Percentiles rank a stretch among this genome's conserved stretches.
phyloP scores from a whole-genome alignment of 2,329 filamentous ascomycete genomes.

The Aureobasidium sp. region DNA sequence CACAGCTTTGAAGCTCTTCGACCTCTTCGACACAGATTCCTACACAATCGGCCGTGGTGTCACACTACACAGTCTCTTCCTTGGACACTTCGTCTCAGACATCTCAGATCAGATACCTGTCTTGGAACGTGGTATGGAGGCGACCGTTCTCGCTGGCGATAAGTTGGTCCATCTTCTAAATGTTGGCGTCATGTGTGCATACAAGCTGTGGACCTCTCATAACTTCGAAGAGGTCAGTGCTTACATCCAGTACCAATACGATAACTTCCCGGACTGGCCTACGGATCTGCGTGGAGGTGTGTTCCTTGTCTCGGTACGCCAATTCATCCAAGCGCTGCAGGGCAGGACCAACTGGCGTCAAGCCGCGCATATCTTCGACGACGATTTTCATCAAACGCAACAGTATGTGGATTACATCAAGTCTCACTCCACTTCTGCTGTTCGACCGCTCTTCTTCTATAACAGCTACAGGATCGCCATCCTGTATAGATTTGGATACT shows the following conservation, averaged over 20 bases:
- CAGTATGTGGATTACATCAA: slow-evolving; percentile 47
- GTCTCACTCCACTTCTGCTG: slow-evolving; percentile 47
- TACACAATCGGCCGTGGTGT: slow-evolving; percentile 61
- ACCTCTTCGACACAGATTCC: slow-evolving; percentile 51
- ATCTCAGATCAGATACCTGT: slow-evolving; percentile 50
- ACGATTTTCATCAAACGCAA: slow-evolving; percentile 55
- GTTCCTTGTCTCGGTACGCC: slow-evolving; percentile 57
- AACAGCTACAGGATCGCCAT: slow-evolving; percentile 44
- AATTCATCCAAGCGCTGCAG: slow-evolving; percentile 61
- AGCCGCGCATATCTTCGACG: slow-evolving; percentile 53
- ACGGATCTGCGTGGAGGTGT: slow-evolving; percentile 63
- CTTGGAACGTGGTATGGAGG: slow-evolving; percentile 59
- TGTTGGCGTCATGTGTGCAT: slow-evolving; percentile 57
- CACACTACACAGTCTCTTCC: slow-evolving; percentile 60
- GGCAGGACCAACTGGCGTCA: slow-evolving; percentile 57
- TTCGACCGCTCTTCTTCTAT: slow-evolving; percentile 59
- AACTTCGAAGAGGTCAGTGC: slow-evolving; percentile 61
- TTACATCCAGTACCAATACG: slow-evolving; percentile 62
- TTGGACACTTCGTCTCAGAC: slow-evolving; percentile 62
- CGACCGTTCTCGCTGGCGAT: slow-evolving; percentile 59
- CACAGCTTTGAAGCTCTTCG: slow-evolving; percentile 56
- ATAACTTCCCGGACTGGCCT: slow-evolving; percentile 66
- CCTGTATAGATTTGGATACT: slow-evolving; percentile 37
- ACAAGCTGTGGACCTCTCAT: slow-evolving; percentile 62
- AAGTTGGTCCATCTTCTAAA: slow-evolving; percentile 64